Evolutionary conservation across 1,139 yeast genomes (phyloP).

Genomic region (Candida sp.): DNA sequence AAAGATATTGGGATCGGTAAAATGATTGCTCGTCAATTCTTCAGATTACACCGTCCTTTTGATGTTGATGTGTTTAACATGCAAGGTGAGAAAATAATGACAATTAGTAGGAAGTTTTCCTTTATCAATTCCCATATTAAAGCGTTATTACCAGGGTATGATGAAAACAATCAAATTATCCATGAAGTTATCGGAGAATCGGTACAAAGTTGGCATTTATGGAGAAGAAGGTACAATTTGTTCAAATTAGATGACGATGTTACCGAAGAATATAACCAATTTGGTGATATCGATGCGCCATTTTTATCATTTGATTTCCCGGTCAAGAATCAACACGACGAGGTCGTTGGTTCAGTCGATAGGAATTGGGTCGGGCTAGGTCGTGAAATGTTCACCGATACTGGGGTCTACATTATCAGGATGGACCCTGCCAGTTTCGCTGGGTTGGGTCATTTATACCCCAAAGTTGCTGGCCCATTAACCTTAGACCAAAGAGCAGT

Average conservation of each 20-base stretch:
- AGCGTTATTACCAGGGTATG: constrained; percentile 58
- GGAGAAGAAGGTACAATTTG: constrained; percentile 85
- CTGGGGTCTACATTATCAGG: constrained; percentile 84
- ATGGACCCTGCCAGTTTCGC: constrained; percentile 72
- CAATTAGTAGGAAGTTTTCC: constrained; percentile 78
- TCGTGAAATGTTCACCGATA: constrained; percentile 88
- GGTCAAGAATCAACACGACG: constrained; percentile 54
- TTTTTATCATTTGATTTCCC: constrained; percentile 87
- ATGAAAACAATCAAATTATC: constrained; percentile 30
- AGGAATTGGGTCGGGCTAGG: constrained; percentile 96
- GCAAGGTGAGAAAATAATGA: constrained; percentile 64
- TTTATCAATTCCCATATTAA: constrained; percentile 86
- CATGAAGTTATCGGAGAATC: constrained; percentile 74
- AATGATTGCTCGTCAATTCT: constrained; percentile 74
- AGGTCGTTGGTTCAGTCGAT: constrained; percentile 73
- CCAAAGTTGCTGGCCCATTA: constrained; percentile 43
- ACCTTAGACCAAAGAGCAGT: constrained; percentile 84
- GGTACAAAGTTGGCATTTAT: constrained; percentile 89
- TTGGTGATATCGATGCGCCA: constrained; percentile 85
- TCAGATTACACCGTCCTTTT: constrained; percentile 83
- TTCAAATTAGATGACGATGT: constrained; percentile 51
- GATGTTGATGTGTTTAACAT: constrained; percentile 76
- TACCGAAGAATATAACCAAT: constrained; percentile 57
- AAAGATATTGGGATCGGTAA: constrained; percentile 70
- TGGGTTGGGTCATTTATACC: constrained; percentile 42